Evolutionary conservation across 495 filamentous ascomycete genomes (phyloP).

Genomic region (Aspergillus egyptiacus): DNA sequence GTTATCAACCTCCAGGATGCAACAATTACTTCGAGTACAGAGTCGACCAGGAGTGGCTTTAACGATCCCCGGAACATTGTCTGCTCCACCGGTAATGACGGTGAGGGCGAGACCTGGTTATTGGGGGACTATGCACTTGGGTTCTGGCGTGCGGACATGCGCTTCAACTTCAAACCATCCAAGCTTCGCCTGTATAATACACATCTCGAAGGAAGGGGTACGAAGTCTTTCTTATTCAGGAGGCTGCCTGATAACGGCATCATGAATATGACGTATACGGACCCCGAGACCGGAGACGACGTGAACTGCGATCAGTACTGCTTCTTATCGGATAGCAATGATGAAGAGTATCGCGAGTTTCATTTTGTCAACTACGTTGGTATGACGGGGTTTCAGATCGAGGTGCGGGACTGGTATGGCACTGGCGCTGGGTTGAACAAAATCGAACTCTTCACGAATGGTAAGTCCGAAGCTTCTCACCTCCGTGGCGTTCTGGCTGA

Average conservation of each 20-base stretch:
- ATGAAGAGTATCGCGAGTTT: conserved; percentile 76
- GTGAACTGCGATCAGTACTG: conserved; percentile 70
- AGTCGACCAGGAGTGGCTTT: conserved; percentile 57
- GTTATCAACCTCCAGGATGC: conserved; percentile 78
- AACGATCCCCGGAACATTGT: conserved; percentile 77
- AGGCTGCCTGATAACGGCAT: conserved; percentile 81
- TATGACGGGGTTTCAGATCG: conserved; percentile 82
- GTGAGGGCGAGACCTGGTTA: conserved; percentile 74
- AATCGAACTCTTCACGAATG: conserved; percentile 82
- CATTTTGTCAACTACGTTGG: conserved; percentile 79
- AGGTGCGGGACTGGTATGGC: conserved; percentile 83
- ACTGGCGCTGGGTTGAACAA: conserved; percentile 79
- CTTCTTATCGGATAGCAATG: conserved; percentile 62
- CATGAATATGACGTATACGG: conserved; percentile 90
- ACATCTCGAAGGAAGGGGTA: conserved; percentile 76
- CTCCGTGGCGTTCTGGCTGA: conserved; percentile 14
- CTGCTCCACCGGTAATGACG: conserved; percentile 62
- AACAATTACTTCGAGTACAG: conserved; percentile 59
- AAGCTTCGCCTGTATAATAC: conserved; percentile 90
- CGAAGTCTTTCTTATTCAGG: conserved; percentile 76
- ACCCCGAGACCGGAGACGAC: conserved; percentile 59
- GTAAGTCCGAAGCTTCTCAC: conserved; percentile 25
- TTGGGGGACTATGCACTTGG: conserved; percentile 73
- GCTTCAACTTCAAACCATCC: conserved; percentile 74
- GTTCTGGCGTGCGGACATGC: conserved; percentile 77